Evolutionary conservation across 2,329 filamentous ascomycete genomes (phyloP), one percentile per base, ranked within the genome.

Genomic region (Dactylellina leptospora): DNA sequence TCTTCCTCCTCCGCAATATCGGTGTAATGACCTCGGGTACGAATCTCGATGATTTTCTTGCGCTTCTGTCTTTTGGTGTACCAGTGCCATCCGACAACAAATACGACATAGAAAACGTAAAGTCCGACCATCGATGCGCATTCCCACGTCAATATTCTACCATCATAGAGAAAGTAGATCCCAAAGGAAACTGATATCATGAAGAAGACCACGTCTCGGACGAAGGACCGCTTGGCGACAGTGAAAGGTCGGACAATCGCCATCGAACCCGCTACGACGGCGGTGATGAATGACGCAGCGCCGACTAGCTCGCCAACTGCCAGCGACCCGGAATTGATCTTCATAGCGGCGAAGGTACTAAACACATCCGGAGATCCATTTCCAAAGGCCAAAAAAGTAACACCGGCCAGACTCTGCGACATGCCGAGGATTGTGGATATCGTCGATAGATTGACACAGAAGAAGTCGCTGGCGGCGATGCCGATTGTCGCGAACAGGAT

Each of bases 301-400:
- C 95, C 95, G 58, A 99, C 92, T 54, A 99, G 84, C 81, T 99
- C 95, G 47, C 95, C 95, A 40, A 99, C 88, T 0, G 95, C 95
- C 84, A 99, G 86, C 82, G 93, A 96, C n/a, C 93, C 93, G 79
- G 93, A 97, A 78, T 97, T 92, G 22, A 93, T 96, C 77, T 88
- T 89, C 92, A 99, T 97, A 76, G 95, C 96, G 13, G 95, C 95
- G 81, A 99, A 97, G 1, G 95, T 99, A 75, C 93, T 97, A 80
- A 99, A 99, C 47, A 99, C 93, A 80, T 99, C 95, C 1, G 95
- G 95, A 73, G 93, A 97, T 56, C 95, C 95, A 82, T 99, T 99
- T 75, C 95, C 95, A 80, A 99, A 96, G 6, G 95, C 95, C 56
- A 99, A 82, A 77, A 99, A 96, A 0, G 95, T 99, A 25, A 99